Conservation (phyloP, 2,329 filamentous ascomycete genomes). For the Zymoseptoria pseudotritici region DNA sequence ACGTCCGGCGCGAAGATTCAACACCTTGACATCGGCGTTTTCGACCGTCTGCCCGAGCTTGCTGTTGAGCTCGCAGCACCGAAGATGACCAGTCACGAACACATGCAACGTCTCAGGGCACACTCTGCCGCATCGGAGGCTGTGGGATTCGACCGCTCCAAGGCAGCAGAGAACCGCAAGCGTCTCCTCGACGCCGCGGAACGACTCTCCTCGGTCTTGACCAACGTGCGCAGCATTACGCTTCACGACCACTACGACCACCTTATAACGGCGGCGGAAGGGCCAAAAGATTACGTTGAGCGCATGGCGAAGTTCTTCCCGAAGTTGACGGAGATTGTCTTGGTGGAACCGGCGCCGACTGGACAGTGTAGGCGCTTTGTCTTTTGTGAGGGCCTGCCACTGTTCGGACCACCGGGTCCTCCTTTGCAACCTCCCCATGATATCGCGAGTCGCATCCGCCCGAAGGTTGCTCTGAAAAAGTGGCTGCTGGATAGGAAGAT, state of each 20-base stretch:
- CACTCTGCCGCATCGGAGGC: not conserved
- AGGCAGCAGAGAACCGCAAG: not conserved
- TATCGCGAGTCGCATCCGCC: not conserved
- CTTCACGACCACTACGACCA: not conserved
- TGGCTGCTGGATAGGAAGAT: not conserved
- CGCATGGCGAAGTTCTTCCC: not conserved
- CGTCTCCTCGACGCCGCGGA: not conserved
- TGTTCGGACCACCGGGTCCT: too few species aligned
- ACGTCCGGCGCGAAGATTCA: not conserved
- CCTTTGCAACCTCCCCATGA: not conserved
- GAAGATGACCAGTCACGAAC: not conserved
- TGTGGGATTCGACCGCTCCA: not conserved
- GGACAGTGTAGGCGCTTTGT: not conserved
- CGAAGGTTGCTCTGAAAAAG: not conserved
- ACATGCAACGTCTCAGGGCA: not conserved
- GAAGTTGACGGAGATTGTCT: not conserved
- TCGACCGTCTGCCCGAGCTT: not conserved
- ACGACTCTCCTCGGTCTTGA: not conserved
- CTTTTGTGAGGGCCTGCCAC: not conserved
- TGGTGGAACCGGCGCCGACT: not conserved
- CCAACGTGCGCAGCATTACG: not conserved
- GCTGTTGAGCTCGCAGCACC: not conserved
- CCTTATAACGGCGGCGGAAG: not conserved
- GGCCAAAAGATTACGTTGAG: not conserved
- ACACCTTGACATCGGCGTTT: not conserved